These are phyloP conservation scores for Amesomyces nigricolor DNA, from an alignment of 2,329 filamentous ascomycete species.

Conservation along the genomic window DNA sequence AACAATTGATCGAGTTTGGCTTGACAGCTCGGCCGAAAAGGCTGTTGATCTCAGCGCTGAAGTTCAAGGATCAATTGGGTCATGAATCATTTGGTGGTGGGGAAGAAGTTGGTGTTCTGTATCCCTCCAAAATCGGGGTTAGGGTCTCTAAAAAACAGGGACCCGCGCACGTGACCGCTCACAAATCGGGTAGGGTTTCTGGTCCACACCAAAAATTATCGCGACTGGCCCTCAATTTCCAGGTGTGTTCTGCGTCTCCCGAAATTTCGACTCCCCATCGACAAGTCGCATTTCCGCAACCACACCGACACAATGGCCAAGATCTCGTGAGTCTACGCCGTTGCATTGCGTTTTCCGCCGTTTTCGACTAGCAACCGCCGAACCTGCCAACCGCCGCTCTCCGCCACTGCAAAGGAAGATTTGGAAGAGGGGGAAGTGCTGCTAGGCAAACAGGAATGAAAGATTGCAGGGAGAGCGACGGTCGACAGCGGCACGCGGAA, in stretches of 20 bases:
- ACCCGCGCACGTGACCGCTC: conserved; percentile 24
- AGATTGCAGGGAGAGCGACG: neutral
- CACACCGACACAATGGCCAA: conserved; percentile 57
- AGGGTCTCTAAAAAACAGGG: neutral
- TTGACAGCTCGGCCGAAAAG: neutral
- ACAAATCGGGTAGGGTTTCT: conserved; percentile 28
- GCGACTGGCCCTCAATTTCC: conserved; percentile 26
- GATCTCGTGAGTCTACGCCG: conserved; percentile 49
- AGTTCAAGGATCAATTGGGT: neutral
- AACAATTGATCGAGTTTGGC: too few relatives aligned
- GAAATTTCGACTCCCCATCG: conserved; percentile 28
- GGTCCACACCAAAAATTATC: conserved; percentile 30
- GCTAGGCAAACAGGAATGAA: neutral
- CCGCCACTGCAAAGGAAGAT: conserved; percentile 3
- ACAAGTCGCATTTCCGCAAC: conserved; percentile 28
- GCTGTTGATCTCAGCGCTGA: too few relatives aligned
- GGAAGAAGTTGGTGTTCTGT: neutral
- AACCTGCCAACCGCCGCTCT: conserved; percentile 13
- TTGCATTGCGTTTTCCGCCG: conserved; percentile 17
- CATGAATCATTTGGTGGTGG: neutral
- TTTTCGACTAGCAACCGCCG: conserved; percentile 14
- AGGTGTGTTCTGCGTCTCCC: conserved; percentile 21
- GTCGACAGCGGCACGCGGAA: neutral
- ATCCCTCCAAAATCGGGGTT: conserved; percentile 12
- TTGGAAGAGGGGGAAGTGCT: conserved; percentile 13